These are phyloP conservation scores for Neopestalotiopsis clavispora DNA, from an alignment of 2,329 filamentous ascomycete genomes.

Conservation along the genomic window DNA sequence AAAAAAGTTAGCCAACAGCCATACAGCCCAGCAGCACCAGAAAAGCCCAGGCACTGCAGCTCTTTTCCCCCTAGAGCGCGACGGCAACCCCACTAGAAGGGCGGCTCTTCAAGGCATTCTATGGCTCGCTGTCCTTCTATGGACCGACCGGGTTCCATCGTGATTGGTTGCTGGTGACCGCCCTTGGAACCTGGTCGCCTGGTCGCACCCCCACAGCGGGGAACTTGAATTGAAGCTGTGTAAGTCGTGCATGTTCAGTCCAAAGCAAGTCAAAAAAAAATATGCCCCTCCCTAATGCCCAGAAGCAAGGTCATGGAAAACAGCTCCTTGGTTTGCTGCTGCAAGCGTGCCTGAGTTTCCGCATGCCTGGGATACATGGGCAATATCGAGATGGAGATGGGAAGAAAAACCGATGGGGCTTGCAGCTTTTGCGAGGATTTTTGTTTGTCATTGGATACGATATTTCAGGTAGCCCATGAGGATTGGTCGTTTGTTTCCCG, in stretches of 20 bases:
- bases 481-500: neutral
- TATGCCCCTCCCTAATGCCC: slow-evolving; percentile 4
- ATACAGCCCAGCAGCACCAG: neutral
- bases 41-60: too few species aligned
- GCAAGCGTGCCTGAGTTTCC: slow-evolving; percentile 5
- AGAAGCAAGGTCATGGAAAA: neutral
- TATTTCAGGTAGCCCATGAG: neutral
- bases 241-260: neutral
- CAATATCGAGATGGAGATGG: neutral
- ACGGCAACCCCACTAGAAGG: slow-evolving; percentile 8
- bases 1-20: neutral
- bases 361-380: neutral
- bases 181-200: slow-evolving; percentile 20
- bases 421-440: neutral
- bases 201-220: slow-evolving; percentile 26
- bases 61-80: neutral
- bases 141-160: slow-evolving; percentile 22
- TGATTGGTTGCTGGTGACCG: slow-evolving; percentile 23
- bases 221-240: slow-evolving; percentile 2
- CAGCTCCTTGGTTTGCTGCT: neutral
- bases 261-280: neutral
- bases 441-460: neutral
- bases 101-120: neutral
- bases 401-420: neutral
- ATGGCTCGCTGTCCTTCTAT: neutral